Conservation (phyloP, 108 stramenopile genomes). For the Fragilariopsis cylindrus region DNA sequence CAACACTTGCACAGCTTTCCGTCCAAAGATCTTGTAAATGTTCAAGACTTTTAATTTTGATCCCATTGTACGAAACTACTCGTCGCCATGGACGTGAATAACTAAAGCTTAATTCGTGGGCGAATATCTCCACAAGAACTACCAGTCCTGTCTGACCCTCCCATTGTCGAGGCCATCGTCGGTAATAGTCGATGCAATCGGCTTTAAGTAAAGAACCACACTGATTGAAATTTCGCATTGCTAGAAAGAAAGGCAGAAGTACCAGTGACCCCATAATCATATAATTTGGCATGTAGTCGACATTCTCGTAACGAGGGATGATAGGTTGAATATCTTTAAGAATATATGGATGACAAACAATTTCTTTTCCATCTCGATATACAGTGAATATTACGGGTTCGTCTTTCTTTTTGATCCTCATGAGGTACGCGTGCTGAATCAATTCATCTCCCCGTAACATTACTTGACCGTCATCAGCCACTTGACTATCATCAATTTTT, state of each 20-base stretch:
- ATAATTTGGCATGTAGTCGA: slow-evolving; percentile 44
- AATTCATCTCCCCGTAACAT: slow-evolving; percentile 48
- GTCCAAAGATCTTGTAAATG: slow-evolving; percentile 17
- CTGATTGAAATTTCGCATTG: neutral
- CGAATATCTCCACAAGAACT: slow-evolving; percentile 14
- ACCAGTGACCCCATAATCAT: slow-evolving; percentile 21
- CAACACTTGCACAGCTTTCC: neutral
- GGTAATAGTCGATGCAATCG: slow-evolving; percentile 13
- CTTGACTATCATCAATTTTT: slow-evolving; percentile 48
- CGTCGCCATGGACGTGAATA: slow-evolving; percentile 20
- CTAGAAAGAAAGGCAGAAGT: slow-evolving; percentile 7
- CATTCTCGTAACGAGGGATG: slow-evolving; percentile 30
- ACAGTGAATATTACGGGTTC: slow-evolving; percentile 5
- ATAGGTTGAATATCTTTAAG: slow-evolving; percentile 11
- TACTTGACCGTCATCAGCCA: slow-evolving; percentile 59
- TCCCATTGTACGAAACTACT: slow-evolving; percentile 15
- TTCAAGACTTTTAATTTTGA: neutral
- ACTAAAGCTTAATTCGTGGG: slow-evolving; percentile 20
- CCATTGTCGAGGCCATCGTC: slow-evolving; percentile 16
- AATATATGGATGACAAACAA: slow-evolving; percentile 1
- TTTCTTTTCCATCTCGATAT: neutral
- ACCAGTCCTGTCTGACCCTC: slow-evolving; percentile 15
- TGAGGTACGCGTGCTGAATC: slow-evolving; percentile 18
- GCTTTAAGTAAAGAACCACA: slow-evolving; percentile 11
- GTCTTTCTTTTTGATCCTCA: slow-evolving; percentile 5